phyloP scores from a whole-genome alignment of 164 flowering plant genomes.

The Santalum album region DNA sequence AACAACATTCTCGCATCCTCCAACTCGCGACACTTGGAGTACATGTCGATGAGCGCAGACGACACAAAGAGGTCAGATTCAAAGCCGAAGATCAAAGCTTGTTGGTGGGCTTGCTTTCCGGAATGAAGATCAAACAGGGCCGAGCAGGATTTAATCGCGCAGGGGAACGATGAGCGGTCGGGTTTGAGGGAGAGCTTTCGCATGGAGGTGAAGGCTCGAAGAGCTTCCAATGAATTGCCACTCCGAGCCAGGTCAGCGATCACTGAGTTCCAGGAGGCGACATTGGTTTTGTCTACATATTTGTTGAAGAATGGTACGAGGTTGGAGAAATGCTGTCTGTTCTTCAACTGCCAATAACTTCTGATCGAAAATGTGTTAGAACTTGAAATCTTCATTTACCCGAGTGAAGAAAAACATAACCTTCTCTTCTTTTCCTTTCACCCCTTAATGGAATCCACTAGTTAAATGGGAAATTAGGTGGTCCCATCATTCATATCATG shows the following conservation, averaged over 20 bases:
- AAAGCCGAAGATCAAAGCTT: conserved; percentile 57
- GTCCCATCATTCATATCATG: no score
- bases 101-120: conserved; percentile 70
- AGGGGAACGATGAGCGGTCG: conserved; percentile 60
- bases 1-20: conserved; percentile 57
- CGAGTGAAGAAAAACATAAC: not conserved
- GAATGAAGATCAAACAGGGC: conserved; percentile 42
- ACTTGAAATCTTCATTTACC: not conserved
- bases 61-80: conserved; percentile 58
- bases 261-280: conserved; percentile 72
- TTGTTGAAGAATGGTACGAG: conserved; percentile 45
- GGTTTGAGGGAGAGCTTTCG: conserved; percentile 54
- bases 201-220: conserved; percentile 61
- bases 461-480: no score
- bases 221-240: conserved; percentile 64
- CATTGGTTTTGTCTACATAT: conserved; percentile 48
- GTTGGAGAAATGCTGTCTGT: conserved; percentile 17
- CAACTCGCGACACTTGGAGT: conserved; percentile 57
- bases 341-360: not conserved
- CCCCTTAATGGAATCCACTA: no score
- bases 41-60: conserved; percentile 78
- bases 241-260: conserved; percentile 70
- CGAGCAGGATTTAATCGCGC: conserved; percentile 72
- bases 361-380: not conserved
- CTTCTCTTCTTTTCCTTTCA: not conserved